These are phyloP conservation scores for Sextonia rubra DNA, from an alignment of 164 flowering plant species.

Conservation along the genomic window DNA sequence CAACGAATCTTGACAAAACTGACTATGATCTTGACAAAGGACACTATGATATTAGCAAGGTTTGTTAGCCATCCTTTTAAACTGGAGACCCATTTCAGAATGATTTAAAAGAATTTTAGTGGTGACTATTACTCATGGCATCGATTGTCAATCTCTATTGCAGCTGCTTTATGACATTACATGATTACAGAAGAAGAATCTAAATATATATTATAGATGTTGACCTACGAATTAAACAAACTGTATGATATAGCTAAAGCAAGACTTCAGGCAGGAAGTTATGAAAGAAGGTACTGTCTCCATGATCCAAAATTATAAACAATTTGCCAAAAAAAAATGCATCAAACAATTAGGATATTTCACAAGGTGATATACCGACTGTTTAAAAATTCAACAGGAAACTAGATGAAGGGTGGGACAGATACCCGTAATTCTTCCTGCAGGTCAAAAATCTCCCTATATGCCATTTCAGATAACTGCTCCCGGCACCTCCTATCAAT, in stretches of 20 bases:
- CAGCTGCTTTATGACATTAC: too few relatives aligned
- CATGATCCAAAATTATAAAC: neutral
- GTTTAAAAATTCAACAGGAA: neutral
- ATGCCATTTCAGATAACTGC: conserved; percentile 53
- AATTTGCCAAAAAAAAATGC: neutral
- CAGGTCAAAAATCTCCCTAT: conserved; percentile 68
- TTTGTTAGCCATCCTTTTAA: too few relatives aligned
- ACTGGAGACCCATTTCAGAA: too few relatives aligned
- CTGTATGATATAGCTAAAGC: neutral
- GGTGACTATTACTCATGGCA: too few relatives aligned
- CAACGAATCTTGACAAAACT: too few relatives aligned
- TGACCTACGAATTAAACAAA: neutral
- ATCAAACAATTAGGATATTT: neutral
- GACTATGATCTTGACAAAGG: too few relatives aligned
- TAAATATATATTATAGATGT: neutral
- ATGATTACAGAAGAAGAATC: too few relatives aligned
- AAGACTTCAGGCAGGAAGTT: neutral
- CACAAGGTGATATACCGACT: neutral
- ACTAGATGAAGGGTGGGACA: neutral
- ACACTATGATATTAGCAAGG: too few relatives aligned
- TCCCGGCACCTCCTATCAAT: conserved; percentile 65
- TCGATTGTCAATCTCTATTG: too few relatives aligned
- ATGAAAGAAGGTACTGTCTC: neutral
- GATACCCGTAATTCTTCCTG: conserved; percentile 74
- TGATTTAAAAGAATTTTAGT: too few relatives aligned